Conservation (phyloP, 768 basidiomycete species). For the Tulasnella calospora region DNA sequence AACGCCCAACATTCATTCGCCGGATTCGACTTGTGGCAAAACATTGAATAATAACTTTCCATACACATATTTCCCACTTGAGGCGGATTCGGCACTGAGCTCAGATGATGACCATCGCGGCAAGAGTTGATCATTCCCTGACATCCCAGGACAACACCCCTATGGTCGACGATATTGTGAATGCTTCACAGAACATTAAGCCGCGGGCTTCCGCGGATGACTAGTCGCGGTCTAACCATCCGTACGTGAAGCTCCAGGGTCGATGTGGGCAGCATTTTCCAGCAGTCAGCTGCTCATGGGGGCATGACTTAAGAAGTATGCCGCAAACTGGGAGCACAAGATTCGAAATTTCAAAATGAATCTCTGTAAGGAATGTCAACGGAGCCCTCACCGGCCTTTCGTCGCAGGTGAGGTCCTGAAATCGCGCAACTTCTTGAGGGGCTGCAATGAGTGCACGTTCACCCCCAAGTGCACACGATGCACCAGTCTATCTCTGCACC, state of each 20-base stretch:
- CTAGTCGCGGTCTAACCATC: background rate
- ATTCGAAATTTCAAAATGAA: background rate
- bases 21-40: background rate
- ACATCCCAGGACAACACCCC: background rate
- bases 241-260: background rate
- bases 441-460: background rate
- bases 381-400: background rate
- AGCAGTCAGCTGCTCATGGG: background rate
- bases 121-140: background rate
- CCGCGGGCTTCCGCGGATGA: background rate
- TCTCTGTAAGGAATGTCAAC: background rate
- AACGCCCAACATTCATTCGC: no score
- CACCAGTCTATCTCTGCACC: background rate
- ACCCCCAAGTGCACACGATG: background rate
- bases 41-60: background rate
- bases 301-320: conserved; percentile 1
- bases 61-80: no score
- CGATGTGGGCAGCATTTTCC: background rate
- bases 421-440: background rate
- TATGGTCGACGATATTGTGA: background rate
- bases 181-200: background rate
- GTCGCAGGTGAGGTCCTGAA: background rate
- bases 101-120: background rate
- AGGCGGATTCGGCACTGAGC: background rate
- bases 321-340: background rate